Evolutionary conservation across 345 rosid genomes (phyloP), one percentile per base, ranked within the genome.

Genomic region (Nephelium lappaceum): DNA sequence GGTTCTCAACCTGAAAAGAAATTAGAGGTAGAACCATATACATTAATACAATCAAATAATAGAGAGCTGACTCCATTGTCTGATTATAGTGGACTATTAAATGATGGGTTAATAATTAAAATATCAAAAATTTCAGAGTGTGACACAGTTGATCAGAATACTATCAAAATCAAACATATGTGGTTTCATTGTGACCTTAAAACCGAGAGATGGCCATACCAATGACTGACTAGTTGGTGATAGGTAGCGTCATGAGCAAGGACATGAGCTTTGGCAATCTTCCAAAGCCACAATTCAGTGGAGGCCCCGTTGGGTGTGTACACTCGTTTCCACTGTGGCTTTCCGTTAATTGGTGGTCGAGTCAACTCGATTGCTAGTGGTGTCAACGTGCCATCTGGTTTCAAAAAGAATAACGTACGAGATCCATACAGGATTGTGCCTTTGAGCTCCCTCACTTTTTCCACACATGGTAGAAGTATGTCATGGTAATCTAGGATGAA

Each of bases 221-320:
- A 93, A 73, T 93, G 95, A 64, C 87, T 85, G 63, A 91, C 81
- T 77, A 93, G 95, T 63, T 93, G 90, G 80, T 93, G 95, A 69
- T 87, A 81, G 47, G 87, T 86, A 18, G 92, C 83, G 10, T 93
- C 97, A 70, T 91, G 93, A 24, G 95, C 80, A 39, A 86, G 80
- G 15, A 71, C 92, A 73, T 93, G 97, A 45, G 89, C 84, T 81
- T 91, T 93, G 61, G 97, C 94, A 10, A 91, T 78, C 71, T 39
- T 86, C 97, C 95, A 93, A 0, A 90, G 86, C 97, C 95, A 91
- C 78, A 15, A n/a, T n/a, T 78, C 78, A 0, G 97, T 93, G 73
- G 92, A 69, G 78, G 83, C 66, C 78, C 61, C 78, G 5, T 78
- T 55, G 1, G 91, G 92, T 0, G 74, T 57, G 81, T 80, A 91